phyloP scores from a whole-genome alignment of 1,139 yeast genomes.

The Debaryomyces fabryi region DNA sequence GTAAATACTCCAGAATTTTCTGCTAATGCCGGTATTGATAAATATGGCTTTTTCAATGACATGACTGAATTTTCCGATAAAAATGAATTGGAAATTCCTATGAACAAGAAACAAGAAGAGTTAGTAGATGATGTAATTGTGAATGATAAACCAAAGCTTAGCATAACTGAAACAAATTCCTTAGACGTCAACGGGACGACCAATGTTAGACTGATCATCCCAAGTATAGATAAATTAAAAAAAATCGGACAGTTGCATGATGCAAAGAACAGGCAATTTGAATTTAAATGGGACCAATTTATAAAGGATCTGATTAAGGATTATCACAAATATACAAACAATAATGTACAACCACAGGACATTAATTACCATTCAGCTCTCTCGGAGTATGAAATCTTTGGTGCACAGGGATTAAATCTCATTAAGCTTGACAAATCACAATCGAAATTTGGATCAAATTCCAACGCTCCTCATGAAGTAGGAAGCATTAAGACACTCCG shows the following conservation, averaged over 20 bases:
- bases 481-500: slow-evolving; percentile 27
- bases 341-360: neutral
- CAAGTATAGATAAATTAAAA: slow-evolving; percentile 29
- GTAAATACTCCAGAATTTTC: slow-evolving; percentile 11
- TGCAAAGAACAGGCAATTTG: slow-evolving; percentile 28
- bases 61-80: slow-evolving; percentile 8
- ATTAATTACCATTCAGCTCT: neutral
- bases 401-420: slow-evolving; percentile 38
- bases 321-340: slow-evolving; percentile 25
- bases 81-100: neutral
- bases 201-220: slow-evolving; percentile 6
- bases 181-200: slow-evolving; percentile 13
- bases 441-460: neutral
- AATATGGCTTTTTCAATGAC: slow-evolving; percentile 52
- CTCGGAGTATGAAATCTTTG: slow-evolving; percentile 34
- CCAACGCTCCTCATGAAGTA: slow-evolving; percentile 7
- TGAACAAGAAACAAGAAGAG: neutral
- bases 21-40: slow-evolving; percentile 41
- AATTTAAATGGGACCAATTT: slow-evolving; percentile 39
- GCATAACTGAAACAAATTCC: slow-evolving; percentile 11
- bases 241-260: slow-evolving; percentile 40
- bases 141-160: slow-evolving; percentile 10
- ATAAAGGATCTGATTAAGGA: slow-evolving; percentile 29
- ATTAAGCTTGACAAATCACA: slow-evolving; percentile 18
- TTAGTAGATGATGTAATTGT: slow-evolving; percentile 4